phyloP scores from a whole-genome alignment of 1,139 yeast species.

The Blastobotrys apis region DNA sequence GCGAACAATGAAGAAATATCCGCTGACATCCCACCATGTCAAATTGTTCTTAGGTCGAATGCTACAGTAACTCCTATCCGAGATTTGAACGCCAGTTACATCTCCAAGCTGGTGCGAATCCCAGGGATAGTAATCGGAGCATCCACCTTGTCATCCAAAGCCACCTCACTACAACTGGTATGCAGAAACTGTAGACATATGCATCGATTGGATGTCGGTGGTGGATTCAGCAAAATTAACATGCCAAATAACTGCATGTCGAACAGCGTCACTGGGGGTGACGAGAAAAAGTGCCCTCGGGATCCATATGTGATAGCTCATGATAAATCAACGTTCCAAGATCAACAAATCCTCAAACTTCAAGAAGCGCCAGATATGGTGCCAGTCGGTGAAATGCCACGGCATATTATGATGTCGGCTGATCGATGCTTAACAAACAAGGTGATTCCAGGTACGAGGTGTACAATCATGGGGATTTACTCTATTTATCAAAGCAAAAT shows the following conservation, averaged over 20 bases:
- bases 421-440: slow-evolving; percentile 87
- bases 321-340: slow-evolving; percentile 86
- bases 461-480: slow-evolving; percentile 86
- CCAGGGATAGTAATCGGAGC: slow-evolving; percentile 94
- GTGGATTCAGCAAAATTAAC: slow-evolving; percentile 75
- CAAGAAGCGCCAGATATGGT: slow-evolving; percentile 98
- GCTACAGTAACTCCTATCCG: slow-evolving; percentile 74
- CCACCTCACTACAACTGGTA: slow-evolving; percentile 76
- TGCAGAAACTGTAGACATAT: slow-evolving; percentile 88
- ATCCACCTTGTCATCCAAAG: slow-evolving; percentile 83
- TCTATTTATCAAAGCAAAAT: slow-evolving; percentile 74
- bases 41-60: slow-evolving; percentile 69
- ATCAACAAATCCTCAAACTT: slow-evolving; percentile 87
- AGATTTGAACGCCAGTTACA: slow-evolving; percentile 80
- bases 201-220: slow-evolving; percentile 55
- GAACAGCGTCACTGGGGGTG: slow-evolving; percentile 45
- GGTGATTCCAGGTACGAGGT: slow-evolving; percentile 93
- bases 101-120: slow-evolving; percentile 82
- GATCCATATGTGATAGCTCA: slow-evolving; percentile 94
- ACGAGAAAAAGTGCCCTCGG: slow-evolving; percentile 65
- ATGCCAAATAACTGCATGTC: slow-evolving; percentile 69
- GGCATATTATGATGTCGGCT: slow-evolving; percentile 82
- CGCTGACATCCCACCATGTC: slow-evolving; percentile 66
- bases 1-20: slow-evolving; percentile 17
- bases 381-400: slow-evolving; percentile 98